Conservation (phyloP, 306 rosid species). For the Dalbergia cochinchinensis region DNA sequence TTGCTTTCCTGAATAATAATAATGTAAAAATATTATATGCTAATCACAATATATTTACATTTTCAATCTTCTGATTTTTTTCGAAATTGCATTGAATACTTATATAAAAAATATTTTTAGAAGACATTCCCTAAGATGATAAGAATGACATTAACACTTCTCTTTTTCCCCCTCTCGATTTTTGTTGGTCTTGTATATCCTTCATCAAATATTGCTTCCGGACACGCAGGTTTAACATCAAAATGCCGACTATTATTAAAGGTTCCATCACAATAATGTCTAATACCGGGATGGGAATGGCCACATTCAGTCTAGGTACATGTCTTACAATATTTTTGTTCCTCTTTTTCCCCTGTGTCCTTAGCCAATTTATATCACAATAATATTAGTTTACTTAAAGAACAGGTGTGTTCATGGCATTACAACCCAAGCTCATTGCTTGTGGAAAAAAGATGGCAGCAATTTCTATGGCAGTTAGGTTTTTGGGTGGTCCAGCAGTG, state of each 20-base stretch:
- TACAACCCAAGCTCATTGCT: constrained; percentile 52
- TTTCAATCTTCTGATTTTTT: too few species aligned
- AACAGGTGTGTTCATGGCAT: constrained; percentile 55
- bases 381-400: background rate
- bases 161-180: background rate
- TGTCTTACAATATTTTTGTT: background rate
- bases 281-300: constrained; percentile 48
- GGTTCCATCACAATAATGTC: constrained; percentile 49
- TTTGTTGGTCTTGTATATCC: background rate
- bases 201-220: constrained; percentile 5
- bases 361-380: background rate
- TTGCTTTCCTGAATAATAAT: too few species aligned
- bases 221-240: constrained; percentile 36
- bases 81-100: too few species aligned
- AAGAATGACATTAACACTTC: too few species aligned
- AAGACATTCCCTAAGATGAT: too few species aligned
- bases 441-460: constrained; percentile 45
- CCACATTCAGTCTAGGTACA: constrained; percentile 57
- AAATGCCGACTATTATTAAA: constrained; percentile 46
- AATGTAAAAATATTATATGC: too few species aligned
- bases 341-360: background rate
- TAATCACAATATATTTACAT: too few species aligned
- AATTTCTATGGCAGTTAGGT: constrained; percentile 45
- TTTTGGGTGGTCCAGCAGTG: constrained; percentile 45
- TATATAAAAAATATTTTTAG: too few species aligned